These are phyloP conservation scores for Mycena vitilis DNA, from an alignment of 768 basidiomycete species.

Conservation along the genomic window DNA sequence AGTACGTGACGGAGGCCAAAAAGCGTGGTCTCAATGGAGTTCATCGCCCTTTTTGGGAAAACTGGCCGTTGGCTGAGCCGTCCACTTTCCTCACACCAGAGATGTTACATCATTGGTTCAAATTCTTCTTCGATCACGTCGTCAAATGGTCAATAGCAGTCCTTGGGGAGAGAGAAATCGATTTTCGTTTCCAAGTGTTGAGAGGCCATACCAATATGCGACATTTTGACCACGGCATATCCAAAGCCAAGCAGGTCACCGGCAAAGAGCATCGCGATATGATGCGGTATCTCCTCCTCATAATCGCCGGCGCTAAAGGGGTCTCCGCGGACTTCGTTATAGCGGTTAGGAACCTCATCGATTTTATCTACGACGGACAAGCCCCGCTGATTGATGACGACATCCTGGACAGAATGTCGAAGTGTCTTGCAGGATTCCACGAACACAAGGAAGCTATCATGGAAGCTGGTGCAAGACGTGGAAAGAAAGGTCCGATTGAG, in stretches of 20 bases:
- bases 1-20: slow-evolving; percentile 4
- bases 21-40: background rate
- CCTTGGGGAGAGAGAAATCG: background rate
- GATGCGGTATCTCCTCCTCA: background rate
- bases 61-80: background rate
- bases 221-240: background rate
- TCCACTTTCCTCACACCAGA: background rate
- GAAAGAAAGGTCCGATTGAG: slow-evolving; percentile 4
- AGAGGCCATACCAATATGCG: background rate
- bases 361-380: background rate
- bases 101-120: slow-evolving; percentile 6
- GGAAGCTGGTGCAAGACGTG: background rate
- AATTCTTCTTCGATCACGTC: background rate
- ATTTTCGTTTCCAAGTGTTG: background rate
- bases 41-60: background rate
- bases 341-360: background rate
- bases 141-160: background rate
- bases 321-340: background rate
- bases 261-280: background rate
- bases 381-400: background rate
- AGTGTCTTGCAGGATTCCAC: background rate
- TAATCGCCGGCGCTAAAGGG: background rate
- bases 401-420: background rate
- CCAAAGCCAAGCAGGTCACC: background rate
- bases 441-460: background rate